Base-by-base conservation (phyloP, 371 early-diverging fungal species). In the Umbelopsis sp. region DNA sequence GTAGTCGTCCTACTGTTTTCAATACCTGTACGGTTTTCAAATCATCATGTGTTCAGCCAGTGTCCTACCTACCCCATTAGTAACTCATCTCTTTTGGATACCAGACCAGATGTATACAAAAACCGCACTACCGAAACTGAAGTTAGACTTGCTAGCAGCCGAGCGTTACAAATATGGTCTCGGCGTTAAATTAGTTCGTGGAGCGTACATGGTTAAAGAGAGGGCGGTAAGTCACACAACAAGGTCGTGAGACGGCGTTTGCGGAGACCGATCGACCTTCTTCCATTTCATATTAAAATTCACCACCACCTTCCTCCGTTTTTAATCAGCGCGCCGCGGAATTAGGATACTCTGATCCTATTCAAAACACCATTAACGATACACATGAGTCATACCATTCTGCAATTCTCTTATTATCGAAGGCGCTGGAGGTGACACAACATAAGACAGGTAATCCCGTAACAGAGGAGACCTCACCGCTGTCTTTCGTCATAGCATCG, bases 131-230 rank as follows among this genome's bases (percentile, higher is more conserved):
- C 73, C 70, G 63, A 87, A 92, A 69, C 77, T 98, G 70, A 70
- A 82, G 66, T 73, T 76, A 50, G 95, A 96, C 78, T 80, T 86
- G 44, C 88, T 86, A 66, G 78, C 86, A 20, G 85, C 93, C 14
- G 73, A 86, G 69, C 84, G 89, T 44, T 80, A 85, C 66, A 88
- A 91, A 45, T 93, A 88, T 75, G 73, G 83, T 22, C 90, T 96
- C 78, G 98, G 90, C 2, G 90, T 88, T 65, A 98, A 98, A 80
- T 77, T 98, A 35, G 98, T 98, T 22, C 93, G 98, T 25, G 97
- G 96, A 50, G 93, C 93, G 11, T 92, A 97, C 86, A 94, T 97
- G 94, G 89, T 88, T 57, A 79, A 85, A 66, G 98, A 97, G 77
- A 87, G 92, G 38, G 88, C 87, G 80, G 78, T 74, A 73, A 70